phyloP scores from a whole-genome alignment of 2,329 filamentous ascomycete species.

The Pestalotiopsis sp. region DNA sequence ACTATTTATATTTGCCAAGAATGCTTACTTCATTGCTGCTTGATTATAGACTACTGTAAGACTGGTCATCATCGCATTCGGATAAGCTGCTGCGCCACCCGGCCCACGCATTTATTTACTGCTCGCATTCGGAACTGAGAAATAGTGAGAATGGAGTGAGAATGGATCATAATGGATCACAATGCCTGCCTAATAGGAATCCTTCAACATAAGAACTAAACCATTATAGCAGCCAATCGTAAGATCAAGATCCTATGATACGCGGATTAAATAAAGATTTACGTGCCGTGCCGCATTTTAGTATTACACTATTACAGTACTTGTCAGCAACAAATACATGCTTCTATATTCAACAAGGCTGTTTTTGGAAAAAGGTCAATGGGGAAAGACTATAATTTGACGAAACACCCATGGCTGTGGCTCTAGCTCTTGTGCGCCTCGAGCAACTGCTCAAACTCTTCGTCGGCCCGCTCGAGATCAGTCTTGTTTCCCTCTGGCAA shows the following conservation, averaged over 20 bases:
- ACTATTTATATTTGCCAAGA: neutral
- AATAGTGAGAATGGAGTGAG: neutral
- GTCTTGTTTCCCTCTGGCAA: slow-evolving; percentile 8
- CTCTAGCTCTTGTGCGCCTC: neutral
- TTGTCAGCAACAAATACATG: neutral
- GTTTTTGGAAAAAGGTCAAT: neutral
- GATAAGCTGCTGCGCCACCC: neutral
- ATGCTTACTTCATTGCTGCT: no score
- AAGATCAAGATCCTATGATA: no score
- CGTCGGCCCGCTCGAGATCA: slow-evolving; percentile 9
- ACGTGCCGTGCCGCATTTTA: no score
- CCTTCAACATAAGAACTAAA: neutral
- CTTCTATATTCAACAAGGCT: neutral
- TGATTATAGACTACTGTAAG: neutral
- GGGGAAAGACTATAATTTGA: no score
- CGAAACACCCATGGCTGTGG: neutral
- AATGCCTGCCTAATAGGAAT: neutral
- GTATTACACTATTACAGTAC: no score
- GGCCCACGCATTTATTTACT: neutral
- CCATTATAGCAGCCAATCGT: neutral
- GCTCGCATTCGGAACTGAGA: neutral
- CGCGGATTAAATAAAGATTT: no score
- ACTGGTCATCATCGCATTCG: neutral
- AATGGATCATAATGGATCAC: neutral
- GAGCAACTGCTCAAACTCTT: slow-evolving; percentile 7